Conservation (phyloP, 768 basidiomycete species). For the Suillus plorans region DNA sequence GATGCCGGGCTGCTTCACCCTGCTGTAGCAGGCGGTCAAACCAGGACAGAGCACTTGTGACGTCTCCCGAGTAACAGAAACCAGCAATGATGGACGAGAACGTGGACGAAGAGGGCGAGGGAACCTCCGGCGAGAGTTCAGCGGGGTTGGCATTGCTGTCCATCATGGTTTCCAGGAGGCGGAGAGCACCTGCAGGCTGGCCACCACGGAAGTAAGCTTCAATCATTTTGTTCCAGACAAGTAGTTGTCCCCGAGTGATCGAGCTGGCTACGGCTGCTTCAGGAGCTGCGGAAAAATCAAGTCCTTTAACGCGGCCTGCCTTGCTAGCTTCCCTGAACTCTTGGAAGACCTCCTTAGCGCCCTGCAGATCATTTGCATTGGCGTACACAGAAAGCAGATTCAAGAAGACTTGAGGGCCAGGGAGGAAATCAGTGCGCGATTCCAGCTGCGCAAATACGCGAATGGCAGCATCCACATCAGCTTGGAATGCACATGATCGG, state of each 20-base stretch:
- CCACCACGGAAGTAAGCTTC: conserved; percentile 67
- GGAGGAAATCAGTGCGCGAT: conserved; percentile 34
- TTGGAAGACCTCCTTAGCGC: conserved; percentile 59
- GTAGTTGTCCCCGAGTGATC: conserved; percentile 38
- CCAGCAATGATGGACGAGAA: conserved; percentile 64
- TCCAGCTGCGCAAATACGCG: conserved; percentile 67
- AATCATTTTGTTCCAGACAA: conserved; percentile 77
- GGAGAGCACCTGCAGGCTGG: conserved; percentile 61
- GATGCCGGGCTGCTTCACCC: conserved; percentile 30
- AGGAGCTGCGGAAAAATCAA: conserved; percentile 19
- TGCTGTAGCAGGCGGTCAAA: conserved; percentile 62
- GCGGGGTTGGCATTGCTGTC: conserved; percentile 35
- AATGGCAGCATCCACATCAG: conserved; percentile 58
- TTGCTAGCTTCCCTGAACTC: conserved; percentile 50
- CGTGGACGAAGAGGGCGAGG: conserved; percentile 60
- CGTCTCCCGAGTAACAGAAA: conserved; percentile 58
- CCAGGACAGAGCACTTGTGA: conserved; percentile 67
- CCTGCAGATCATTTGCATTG: conserved; percentile 46
- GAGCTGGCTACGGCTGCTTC: conserved; percentile 14
- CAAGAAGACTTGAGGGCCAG: conserved; percentile 41
- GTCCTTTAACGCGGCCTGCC: conserved; percentile 34
- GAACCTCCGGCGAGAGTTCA: conserved; percentile 43
- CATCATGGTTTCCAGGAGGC: conserved; percentile 71
- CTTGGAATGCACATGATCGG: conserved; percentile 57
- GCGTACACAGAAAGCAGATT: conserved; percentile 61